These are phyloP conservation scores for Parachaetomium inaequale DNA, from an alignment of 495 filamentous ascomycete genomes.

Conservation along the genomic window DNA sequence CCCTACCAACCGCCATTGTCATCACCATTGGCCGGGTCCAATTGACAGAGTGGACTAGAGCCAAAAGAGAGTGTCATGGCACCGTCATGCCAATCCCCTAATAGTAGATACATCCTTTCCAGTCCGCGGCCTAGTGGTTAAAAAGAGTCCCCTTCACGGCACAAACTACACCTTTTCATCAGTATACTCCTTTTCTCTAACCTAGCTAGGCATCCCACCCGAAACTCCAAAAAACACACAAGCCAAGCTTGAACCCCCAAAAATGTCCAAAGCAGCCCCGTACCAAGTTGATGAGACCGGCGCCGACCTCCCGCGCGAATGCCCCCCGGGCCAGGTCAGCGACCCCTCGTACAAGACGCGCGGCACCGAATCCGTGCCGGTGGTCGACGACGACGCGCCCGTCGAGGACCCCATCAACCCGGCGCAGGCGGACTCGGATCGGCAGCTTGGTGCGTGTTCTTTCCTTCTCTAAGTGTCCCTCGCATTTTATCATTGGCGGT, in stretches of 20 bases:
- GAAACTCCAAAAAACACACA: background rate
- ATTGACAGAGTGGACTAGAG: no score
- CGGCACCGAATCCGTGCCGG: slow-evolving; percentile 46
- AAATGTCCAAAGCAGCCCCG: slow-evolving; percentile 29
- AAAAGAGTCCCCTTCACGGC: no score
- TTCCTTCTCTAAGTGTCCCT: background rate
- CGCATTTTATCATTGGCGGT: background rate
- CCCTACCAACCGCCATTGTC: background rate
- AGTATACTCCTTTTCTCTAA: no score
- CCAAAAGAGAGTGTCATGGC: no score
- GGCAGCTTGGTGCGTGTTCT: slow-evolving; percentile 44
- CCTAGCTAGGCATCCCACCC: background rate
- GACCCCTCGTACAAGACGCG: slow-evolving; percentile 33
- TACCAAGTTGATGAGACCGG: slow-evolving; percentile 27
- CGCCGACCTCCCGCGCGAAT: slow-evolving; percentile 17
- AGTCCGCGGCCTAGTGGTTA: no score
- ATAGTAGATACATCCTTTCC: no score
- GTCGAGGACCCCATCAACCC: slow-evolving; percentile 49
- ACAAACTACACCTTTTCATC: no score
- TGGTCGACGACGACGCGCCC: slow-evolving; percentile 48
- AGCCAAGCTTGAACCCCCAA: no score
- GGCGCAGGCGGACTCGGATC: slow-evolving; percentile 47
- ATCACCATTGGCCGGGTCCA: no score
- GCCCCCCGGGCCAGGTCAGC: slow-evolving; percentile 27
- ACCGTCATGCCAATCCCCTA: no score